phyloP scores from a whole-genome alignment of 495 filamentous ascomycete genomes.

The Hypoxylon subgilvum region DNA sequence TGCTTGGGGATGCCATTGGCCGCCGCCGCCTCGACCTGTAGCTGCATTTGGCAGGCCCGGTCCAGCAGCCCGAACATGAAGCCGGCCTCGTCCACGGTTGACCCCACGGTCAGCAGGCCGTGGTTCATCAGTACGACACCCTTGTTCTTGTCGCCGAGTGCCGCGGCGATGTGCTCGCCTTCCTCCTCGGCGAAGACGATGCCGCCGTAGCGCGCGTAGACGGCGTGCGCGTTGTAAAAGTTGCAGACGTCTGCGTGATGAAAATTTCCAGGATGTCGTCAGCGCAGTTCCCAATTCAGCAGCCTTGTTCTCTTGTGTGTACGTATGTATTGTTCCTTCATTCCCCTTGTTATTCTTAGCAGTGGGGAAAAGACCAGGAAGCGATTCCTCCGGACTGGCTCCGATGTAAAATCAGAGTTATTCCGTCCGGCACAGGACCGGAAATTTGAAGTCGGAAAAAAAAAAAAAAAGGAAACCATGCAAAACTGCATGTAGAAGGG shows the following conservation, averaged over 20 bases:
- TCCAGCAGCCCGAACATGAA: conserved; percentile 60
- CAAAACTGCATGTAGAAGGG: too few species aligned
- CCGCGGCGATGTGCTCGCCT: conserved; percentile 56
- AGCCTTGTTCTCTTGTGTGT: background rate
- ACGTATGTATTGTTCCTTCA: too few species aligned
- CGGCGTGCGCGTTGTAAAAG: conserved; percentile 57
- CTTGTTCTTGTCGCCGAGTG: conserved; percentile 54
- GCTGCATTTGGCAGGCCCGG: conserved; percentile 57
- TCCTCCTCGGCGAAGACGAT: conserved; percentile 60
- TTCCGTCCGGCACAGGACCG: conserved; percentile 5
- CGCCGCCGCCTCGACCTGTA: conserved; percentile 57
- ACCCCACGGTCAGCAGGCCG: conserved; percentile 60
- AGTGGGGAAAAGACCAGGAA: conserved; percentile 8
- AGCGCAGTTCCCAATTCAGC: background rate
- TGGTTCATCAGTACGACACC: conserved; percentile 61
- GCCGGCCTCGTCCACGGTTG: conserved; percentile 62
- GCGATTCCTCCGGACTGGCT: conserved; percentile 24
- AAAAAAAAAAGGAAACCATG: background rate
- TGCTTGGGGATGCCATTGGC: conserved; percentile 47
- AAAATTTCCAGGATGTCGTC: background rate
- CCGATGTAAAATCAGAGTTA: background rate
- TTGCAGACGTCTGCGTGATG: conserved; percentile 55
- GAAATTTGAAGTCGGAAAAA: background rate
- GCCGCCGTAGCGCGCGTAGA: conserved; percentile 62
- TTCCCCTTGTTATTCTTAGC: background rate